phyloP scores from a whole-genome alignment of 2,329 filamentous ascomycete species.

The Fusarium sp. region DNA sequence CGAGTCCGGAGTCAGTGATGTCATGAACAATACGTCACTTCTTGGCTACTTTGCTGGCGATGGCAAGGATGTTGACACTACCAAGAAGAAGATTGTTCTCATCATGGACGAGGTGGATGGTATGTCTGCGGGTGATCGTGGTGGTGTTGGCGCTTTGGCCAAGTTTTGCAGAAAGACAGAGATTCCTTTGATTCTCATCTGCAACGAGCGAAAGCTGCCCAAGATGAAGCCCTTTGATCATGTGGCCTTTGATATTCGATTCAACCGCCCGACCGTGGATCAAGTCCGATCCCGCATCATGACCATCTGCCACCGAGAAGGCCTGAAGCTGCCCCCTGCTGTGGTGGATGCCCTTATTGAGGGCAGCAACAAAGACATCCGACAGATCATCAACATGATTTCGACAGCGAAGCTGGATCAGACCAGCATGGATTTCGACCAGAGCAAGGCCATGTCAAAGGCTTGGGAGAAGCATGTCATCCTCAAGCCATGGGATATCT shows the following conservation, averaged over 20 bases:
- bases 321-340: conserved; percentile 82
- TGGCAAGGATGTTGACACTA: conserved; percentile 80
- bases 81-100: conserved; percentile 92
- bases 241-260: conserved; percentile 85
- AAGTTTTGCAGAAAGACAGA: conserved; percentile 96
- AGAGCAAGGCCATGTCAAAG: conserved; percentile 94
- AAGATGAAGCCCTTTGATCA: conserved; percentile 99
- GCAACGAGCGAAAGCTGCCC: conserved; percentile 90
- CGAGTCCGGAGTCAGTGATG: conserved; percentile 86
- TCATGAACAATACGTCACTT: conserved; percentile 93
- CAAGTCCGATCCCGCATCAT: conserved; percentile 92
- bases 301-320: conserved; percentile 94
- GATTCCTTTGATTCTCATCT: conserved; percentile 95
- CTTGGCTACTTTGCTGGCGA: conserved; percentile 90
- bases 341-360: conserved; percentile 96
- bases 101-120: conserved; percentile 99
- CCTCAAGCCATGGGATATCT: conserved; percentile 98
- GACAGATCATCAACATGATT: conserved; percentile 99
- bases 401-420: conserved; percentile 93
- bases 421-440: conserved; percentile 81
- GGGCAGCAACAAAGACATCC: conserved; percentile 94
- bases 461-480: conserved; percentile 98
- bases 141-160: conserved; percentile 93
- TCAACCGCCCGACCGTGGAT: conserved; percentile 89
- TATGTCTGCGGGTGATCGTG: conserved; percentile 97